Evolutionary conservation across 257 asterid species (phyloP).

Genomic region (Nicotiana noctiflora): DNA sequence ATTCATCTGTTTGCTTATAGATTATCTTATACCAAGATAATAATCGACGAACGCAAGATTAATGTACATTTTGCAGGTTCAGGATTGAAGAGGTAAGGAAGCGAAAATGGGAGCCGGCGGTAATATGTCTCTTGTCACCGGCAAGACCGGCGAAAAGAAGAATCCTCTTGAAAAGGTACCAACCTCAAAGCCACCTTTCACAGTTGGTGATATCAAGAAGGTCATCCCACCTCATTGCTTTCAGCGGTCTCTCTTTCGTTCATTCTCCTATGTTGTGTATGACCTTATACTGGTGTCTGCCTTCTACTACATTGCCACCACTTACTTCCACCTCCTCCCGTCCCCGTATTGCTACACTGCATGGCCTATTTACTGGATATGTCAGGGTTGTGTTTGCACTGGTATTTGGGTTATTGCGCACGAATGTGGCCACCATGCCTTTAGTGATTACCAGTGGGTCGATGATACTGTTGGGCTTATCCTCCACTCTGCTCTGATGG

Average conservation of each 20-base stretch:
- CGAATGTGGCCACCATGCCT: constrained; percentile 75
- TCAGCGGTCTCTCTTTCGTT: constrained; percentile 41
- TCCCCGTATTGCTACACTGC: constrained; percentile 33
- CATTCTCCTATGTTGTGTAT: constrained; percentile 44
- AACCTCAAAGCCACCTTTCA: constrained; percentile 50
- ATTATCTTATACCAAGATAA: neutral
- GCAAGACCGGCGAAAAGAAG: constrained; percentile 20
- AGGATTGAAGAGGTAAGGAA: constrained; percentile 15
- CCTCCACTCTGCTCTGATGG: constrained; percentile 64
- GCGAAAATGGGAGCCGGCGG: constrained; percentile 64
- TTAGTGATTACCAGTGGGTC: constrained; percentile 63
- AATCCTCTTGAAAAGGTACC: constrained; percentile 37
- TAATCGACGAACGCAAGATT: neutral
- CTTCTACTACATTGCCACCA: constrained; percentile 45
- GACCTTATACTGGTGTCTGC: constrained; percentile 36
- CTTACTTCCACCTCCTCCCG: constrained; percentile 40
- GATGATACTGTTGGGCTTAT: constrained; percentile 61
- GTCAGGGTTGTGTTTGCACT: constrained; percentile 57
- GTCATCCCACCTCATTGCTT: constrained; percentile 77
- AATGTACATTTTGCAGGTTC: neutral
- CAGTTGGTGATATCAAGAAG: constrained; percentile 58
- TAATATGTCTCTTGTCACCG: constrained; percentile 31
- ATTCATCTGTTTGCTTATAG: neutral
- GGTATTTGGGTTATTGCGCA: constrained; percentile 70
- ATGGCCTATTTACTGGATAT: constrained; percentile 48